A percentile compares a stretch with the other conserved stretches of the same genome.
phyloP scores from a whole-genome alignment of 1,139 yeast species.

The Magnusiomyces tetraspermus region DNA sequence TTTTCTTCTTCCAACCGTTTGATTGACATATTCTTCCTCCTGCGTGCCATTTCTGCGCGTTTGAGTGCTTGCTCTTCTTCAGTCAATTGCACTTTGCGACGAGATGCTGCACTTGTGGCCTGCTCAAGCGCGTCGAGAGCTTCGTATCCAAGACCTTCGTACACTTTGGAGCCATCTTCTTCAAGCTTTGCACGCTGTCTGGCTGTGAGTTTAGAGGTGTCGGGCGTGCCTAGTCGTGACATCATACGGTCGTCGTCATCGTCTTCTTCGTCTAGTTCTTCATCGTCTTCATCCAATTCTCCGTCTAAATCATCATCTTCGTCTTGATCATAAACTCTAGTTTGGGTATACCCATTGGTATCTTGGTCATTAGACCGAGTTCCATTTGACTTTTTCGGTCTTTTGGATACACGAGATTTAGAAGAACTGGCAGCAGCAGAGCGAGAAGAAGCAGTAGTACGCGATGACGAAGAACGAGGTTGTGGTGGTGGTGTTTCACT shows the following conservation, averaged over 20 bases:
- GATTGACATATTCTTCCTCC: slow-evolving; percentile 76
- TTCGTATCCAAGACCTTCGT: slow-evolving; percentile 13
- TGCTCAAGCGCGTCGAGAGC: slow-evolving; percentile 9
- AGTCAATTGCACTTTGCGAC: slow-evolving; percentile 45
- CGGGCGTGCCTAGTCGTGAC: slow-evolving; percentile 30
- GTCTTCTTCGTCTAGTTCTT: slow-evolving; percentile 23
- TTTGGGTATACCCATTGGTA: slow-evolving; percentile 1
- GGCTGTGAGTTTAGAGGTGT: slow-evolving; percentile 32
- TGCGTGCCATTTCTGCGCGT: slow-evolving; percentile 80
- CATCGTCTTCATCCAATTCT: slow-evolving; percentile 14
- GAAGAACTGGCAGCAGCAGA: too few relatives aligned
- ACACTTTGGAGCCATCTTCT: slow-evolving; percentile 19
- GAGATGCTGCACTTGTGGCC: slow-evolving; percentile 24
- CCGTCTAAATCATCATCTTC: slow-evolving; percentile 24
- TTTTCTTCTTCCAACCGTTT: slow-evolving; percentile 86
- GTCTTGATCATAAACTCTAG: slow-evolving; percentile 16
- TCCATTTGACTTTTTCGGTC: too few relatives aligned
- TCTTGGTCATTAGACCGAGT: neutral
- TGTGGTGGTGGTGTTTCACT: slow-evolving; percentile 9
- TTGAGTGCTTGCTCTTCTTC: slow-evolving; percentile 78
- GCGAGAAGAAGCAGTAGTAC: too few relatives aligned
- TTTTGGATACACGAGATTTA: too few relatives aligned
- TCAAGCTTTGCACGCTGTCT: slow-evolving; percentile 34
- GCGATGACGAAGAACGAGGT: neutral
- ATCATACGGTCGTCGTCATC: slow-evolving; percentile 21